phyloP scores from a whole-genome alignment of 2,329 filamentous ascomycete genomes.

The Phialophora chinensis region DNA sequence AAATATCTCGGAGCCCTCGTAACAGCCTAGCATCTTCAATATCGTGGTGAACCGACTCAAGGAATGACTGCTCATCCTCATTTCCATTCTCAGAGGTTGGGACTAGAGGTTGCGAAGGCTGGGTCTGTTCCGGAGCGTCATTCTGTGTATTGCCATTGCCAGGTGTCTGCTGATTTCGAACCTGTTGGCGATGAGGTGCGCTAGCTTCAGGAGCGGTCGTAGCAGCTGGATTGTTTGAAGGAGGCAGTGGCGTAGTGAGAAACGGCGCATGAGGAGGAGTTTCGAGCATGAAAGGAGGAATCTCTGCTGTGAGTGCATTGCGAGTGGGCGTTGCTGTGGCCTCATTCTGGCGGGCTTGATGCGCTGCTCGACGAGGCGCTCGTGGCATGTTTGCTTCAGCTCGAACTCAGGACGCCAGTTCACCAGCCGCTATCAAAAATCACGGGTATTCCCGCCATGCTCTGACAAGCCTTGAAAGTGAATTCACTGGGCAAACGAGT shows the following conservation, averaged over 20 bases:
- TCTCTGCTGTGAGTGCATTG: constrained; percentile 40
- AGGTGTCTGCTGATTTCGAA: constrained; percentile 33
- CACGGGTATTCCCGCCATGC: constrained; percentile 6
- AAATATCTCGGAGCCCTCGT: constrained; percentile 63
- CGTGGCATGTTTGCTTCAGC: constrained; percentile 35
- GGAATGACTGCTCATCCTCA: constrained; percentile 35
- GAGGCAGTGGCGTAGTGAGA: constrained; percentile 37
- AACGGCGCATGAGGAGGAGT: constrained; percentile 41
- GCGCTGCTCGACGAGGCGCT: constrained; percentile 36
- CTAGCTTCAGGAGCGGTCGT: constrained; percentile 35
- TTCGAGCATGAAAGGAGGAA: constrained; percentile 42
- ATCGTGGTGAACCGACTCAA: constrained; percentile 37
- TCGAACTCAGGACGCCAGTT: not conserved
- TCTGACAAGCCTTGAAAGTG: not conserved
- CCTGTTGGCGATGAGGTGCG: constrained; percentile 29
- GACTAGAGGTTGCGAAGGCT: constrained; percentile 30
- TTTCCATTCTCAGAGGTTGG: constrained; percentile 31
- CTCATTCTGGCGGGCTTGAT: constrained; percentile 27
- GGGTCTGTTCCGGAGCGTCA: constrained; percentile 21
- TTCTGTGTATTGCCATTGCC: constrained; percentile 23
- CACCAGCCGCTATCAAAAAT: constrained; percentile 20
- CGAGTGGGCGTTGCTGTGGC: constrained; percentile 38
- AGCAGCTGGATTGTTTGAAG: constrained; percentile 32
- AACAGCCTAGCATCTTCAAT: constrained; percentile 37
- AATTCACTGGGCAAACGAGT: not conserved